Evolutionary conservation across 2,329 filamentous ascomycete species (phyloP), one percentile per base, ranked within the genome.

Genomic region (Aspergillus sclerotialis): DNA sequence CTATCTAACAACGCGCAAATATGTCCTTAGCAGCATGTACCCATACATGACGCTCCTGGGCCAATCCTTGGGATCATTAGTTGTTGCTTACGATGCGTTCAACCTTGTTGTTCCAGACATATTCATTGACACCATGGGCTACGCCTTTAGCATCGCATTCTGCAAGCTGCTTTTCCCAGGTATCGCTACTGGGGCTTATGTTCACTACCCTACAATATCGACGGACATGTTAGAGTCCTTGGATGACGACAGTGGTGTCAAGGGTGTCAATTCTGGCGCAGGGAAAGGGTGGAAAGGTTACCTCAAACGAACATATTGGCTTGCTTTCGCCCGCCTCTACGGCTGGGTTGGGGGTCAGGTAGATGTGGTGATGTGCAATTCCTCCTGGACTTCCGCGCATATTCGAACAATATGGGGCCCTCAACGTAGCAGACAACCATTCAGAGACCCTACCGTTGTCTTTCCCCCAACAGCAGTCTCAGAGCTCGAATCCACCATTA

Each of bases 51-150:
- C 92, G 1, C 77, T 98, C 4, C 71, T 94, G 3, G 89, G 90
- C n/a, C 92, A 98, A 60, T 94, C 87, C 2, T 55, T 96, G 3
- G 92, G 92, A 27, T 95, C 89, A 5, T 56, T 98, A 29, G 58
- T 94, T 17, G 72, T 98, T 35, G 89, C 84, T 16, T 92, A 86
- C 72, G 90, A 98, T 53, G 90, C 90, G 8, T 92, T 98, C 58
- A 82, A 78, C n/a, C 76, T 95, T 3, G 72, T 96, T 3, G 84
- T 90, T 0, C 92, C 92, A 0, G 92, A 98, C 58, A 75, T 96
- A 33, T 94, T 96, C 58, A 73, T 98, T 49, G 92, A 98, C 56
- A 98, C 92, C 2, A 95, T 98, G 89, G 92, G 92, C 42, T 98
- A 95, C 54, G 88, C 90, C 16, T 98, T 96, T 56, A 76, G 84